Conservation (phyloP, 2,329 filamentous ascomycete genomes). For the Verticillium isaacii region DNA sequence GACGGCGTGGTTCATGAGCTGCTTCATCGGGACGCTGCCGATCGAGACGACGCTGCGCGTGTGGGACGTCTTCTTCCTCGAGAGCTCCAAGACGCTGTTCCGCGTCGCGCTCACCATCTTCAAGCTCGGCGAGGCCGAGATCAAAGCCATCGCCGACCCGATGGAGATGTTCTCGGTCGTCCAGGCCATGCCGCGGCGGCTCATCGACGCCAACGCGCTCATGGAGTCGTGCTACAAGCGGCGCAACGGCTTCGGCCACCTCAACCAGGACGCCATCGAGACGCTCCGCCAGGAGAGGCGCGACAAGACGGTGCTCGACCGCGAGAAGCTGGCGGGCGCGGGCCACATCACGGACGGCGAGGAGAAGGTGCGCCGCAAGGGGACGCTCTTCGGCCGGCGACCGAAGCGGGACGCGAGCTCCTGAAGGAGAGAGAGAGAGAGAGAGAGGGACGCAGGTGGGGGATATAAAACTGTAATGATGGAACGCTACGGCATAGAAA, state of each 20-base stretch:
- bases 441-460: not conserved
- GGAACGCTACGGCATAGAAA: conserved; percentile 1
- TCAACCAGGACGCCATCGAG: conserved; percentile 80
- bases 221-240: conserved; percentile 81
- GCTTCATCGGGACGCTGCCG: conserved; percentile 88
- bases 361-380: conserved; percentile 31
- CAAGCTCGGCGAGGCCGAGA: conserved; percentile 78
- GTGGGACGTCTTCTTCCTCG: conserved; percentile 95
- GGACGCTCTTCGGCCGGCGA: conserved; percentile 40
- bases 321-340: conserved; percentile 13
- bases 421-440: conserved; percentile 1
- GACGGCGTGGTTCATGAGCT: conserved; percentile 97
- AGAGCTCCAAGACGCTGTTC: conserved; percentile 90
- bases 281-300: conserved; percentile 66
- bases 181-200: conserved; percentile 74
- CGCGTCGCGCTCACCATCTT: conserved; percentile 87
- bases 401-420: conserved; percentile 26
- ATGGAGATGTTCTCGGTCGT: conserved; percentile 97
- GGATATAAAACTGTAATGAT: not conserved
- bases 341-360: conserved; percentile 27
- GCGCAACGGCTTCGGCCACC: conserved; percentile 72
- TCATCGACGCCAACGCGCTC: conserved; percentile 77
- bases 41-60: conserved; percentile 88
- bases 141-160: conserved; percentile 73
- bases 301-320: conserved; percentile 42